These are phyloP conservation scores for Rhizopus sp. DNA, from an alignment of 371 early-diverging fungal species.

Conservation along the genomic window DNA sequence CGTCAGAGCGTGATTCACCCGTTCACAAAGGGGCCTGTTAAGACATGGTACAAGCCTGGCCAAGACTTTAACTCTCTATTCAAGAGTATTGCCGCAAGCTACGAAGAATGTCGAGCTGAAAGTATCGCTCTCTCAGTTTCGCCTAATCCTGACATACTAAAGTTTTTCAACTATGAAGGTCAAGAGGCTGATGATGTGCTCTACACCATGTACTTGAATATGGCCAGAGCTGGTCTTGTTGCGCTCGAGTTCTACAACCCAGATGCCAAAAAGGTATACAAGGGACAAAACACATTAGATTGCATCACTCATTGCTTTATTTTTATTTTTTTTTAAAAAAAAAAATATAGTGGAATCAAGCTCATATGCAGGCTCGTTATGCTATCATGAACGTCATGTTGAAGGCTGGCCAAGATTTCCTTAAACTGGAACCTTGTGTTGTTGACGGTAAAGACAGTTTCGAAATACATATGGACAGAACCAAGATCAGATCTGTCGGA, in stretches of 20 bases:
- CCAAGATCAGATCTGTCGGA: conserved; percentile 54
- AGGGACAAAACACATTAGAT: background rate
- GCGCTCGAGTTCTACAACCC: conserved; percentile 59
- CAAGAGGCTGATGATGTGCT: conserved; percentile 55
- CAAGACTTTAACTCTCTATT: conserved; percentile 63
- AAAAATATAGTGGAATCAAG: conserved; percentile 52
- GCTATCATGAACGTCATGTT: conserved; percentile 60
- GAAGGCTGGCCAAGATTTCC: conserved; percentile 47
- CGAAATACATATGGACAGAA: conserved; percentile 51
- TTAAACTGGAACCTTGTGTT: conserved; percentile 29
- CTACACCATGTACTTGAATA: conserved; percentile 56
- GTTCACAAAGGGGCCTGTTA: conserved; percentile 47
- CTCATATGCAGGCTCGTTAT: conserved; percentile 67
- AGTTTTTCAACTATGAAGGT: conserved; percentile 56
- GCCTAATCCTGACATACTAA: conserved; percentile 43
- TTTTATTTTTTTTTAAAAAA: too few species aligned
- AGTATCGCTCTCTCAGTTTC: conserved; percentile 57
- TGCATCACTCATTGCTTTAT: background rate
- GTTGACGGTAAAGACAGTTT: conserved; percentile 36
- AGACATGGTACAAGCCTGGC: conserved; percentile 63
- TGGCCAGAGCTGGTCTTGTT: conserved; percentile 62
- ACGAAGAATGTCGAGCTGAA: conserved; percentile 71
- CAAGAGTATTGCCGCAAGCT: conserved; percentile 45
- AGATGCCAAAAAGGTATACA: conserved; percentile 40
- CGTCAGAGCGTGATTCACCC: conserved; percentile 41